phyloP scores from a whole-genome alignment of 1,284 basidiomycete species.

The Cutaneotrichosporon cutaneum region DNA sequence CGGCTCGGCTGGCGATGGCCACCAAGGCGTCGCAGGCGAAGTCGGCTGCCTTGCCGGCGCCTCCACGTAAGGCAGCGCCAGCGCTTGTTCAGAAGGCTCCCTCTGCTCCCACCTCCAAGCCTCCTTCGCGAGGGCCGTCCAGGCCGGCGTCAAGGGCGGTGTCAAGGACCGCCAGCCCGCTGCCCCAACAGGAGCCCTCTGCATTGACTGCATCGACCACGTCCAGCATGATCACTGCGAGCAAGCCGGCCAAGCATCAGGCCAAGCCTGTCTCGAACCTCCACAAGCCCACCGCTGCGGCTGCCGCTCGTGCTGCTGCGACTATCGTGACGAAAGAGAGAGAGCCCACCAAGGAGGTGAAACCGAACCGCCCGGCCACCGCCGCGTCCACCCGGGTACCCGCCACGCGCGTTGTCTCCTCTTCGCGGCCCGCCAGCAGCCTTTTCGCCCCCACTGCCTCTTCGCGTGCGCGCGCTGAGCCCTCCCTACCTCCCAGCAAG shows the following conservation, averaged over 20 bases:
- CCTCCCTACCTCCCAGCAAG: conserved; percentile 33
- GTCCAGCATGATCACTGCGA: background rate
- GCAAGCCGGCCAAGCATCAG: background rate
- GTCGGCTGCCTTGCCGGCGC: background rate
- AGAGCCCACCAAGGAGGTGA: conserved; percentile 7
- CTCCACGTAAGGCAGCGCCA: background rate
- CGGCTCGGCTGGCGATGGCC: conserved; percentile 17
- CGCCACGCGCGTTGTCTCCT: background rate
- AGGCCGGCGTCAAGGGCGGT: background rate
- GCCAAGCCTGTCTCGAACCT: conserved; percentile 8
- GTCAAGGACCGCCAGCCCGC: background rate
- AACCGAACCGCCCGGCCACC: background rate
- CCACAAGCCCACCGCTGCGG: conserved; percentile 25
- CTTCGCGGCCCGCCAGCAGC: background rate
- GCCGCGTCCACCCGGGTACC: background rate
- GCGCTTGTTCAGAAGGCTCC: background rate
- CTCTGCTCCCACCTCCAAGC: background rate
- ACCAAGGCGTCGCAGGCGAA: conserved; percentile 7
- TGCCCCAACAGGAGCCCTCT: background rate
- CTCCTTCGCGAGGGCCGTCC: background rate
- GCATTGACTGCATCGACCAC: background rate
- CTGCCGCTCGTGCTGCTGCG: conserved; percentile 22
- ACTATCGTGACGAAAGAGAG: background rate
- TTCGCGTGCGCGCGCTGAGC: conserved; percentile 25
- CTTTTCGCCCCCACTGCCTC: conserved; percentile 20